Conservation (phyloP, 1,284 basidiomycete species). For the Thecaphora frezii region DNA sequence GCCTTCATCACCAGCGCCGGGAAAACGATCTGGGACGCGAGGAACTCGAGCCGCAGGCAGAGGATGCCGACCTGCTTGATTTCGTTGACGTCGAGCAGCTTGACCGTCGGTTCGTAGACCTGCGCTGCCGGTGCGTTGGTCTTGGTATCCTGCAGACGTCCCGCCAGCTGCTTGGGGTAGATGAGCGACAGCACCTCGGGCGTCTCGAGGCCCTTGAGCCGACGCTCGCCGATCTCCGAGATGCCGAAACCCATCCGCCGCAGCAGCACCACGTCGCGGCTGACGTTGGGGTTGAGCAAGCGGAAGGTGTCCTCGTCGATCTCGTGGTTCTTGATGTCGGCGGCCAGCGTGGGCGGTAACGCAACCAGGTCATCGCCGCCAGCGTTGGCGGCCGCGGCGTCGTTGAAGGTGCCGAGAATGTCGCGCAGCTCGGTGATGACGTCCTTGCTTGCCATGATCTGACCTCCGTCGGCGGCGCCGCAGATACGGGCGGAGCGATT, state of each 20-base stretch:
- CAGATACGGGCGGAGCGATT: conserved; percentile 77
- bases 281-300: conserved; percentile 54
- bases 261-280: conserved; percentile 69
- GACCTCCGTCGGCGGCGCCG: conserved; percentile 83
- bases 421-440: conserved; percentile 62
- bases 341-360: conserved; percentile 4
- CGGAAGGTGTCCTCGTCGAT: conserved; percentile 57
- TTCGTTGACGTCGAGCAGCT: conserved; percentile 73
- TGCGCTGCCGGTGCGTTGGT: conserved; percentile 57
- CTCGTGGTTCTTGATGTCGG: conserved; percentile 29
- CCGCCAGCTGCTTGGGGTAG: conserved; percentile 76
- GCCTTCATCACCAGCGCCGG: conserved; percentile 28
- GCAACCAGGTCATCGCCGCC: conserved; percentile 6
- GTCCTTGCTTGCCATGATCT: conserved; percentile 90
- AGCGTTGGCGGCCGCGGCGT: conserved; percentile 11
- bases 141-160: conserved; percentile 70
- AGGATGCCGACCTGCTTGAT: conserved; percentile 76
- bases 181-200: conserved; percentile 78
- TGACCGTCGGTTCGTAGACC: conserved; percentile 61
- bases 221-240: conserved; percentile 80
- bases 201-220: conserved; percentile 85
- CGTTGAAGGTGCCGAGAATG: conserved; percentile 42
- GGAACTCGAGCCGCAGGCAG: conserved; percentile 79
- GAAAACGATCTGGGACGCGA: conserved; percentile 69
- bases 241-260: conserved; percentile 75